phyloP scores from a whole-genome alignment of 2,329 filamentous ascomycete genomes.

The Paecilomyces formosus region DNA sequence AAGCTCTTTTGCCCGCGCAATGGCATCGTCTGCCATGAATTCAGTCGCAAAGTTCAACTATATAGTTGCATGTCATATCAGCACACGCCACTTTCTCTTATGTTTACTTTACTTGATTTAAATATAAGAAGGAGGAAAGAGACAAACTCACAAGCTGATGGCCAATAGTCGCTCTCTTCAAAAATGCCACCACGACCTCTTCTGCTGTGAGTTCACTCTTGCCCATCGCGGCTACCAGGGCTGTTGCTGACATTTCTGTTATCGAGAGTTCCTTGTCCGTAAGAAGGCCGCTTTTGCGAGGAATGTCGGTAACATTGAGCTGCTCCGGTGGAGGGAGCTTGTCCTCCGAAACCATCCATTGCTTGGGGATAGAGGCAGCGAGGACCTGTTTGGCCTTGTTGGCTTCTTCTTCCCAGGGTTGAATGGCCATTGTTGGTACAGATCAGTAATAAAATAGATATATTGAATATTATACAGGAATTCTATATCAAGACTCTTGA shows the following conservation, averaged over 20 bases:
- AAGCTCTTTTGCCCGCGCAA: conserved; percentile 23
- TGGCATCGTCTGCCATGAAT: conserved; percentile 28
- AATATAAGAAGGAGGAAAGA: neutral
- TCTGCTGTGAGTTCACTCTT: conserved; percentile 16
- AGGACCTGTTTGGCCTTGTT: conserved; percentile 26
- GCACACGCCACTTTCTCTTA: neutral
- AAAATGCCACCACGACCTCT: conserved; percentile 24
- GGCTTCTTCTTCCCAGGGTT: conserved; percentile 24
- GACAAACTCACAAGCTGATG: conserved; percentile 21
- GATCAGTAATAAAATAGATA: neutral
- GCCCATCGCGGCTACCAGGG: conserved; percentile 11
- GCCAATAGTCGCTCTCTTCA: conserved; percentile 25
- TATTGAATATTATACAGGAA: neutral
- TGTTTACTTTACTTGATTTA: neutral
- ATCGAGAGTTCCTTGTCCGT: conserved; percentile 43
- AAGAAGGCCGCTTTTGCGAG: conserved; percentile 41
- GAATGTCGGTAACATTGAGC: conserved; percentile 23
- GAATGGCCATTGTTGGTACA: conserved; percentile 3
- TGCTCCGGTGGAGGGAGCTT: conserved; percentile 18
- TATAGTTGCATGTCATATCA: neutral
- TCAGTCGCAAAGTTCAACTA: conserved; percentile 32
- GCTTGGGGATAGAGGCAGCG: conserved; percentile 23
- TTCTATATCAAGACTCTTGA: too few relatives aligned
- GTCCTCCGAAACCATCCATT: conserved; percentile 24
- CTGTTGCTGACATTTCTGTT: conserved; percentile 37